Evolutionary conservation across 2,329 filamentous ascomycete genomes (phyloP).

Genomic region (Ceratocystis cacaofunesta): DNA sequence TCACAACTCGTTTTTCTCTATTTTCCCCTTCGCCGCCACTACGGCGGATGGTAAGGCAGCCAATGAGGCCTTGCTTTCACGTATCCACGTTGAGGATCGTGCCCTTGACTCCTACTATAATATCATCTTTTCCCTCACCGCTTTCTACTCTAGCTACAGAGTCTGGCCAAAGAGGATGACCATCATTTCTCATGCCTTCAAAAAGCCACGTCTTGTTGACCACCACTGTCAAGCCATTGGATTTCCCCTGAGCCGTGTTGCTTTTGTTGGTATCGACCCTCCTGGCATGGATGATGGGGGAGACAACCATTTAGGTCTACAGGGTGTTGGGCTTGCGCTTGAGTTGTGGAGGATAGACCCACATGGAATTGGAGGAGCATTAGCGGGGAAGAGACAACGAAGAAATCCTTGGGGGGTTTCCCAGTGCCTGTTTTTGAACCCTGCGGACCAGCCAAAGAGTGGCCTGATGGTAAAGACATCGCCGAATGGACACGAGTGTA

Average conservation of each 20-base stretch:
- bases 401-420: slow-evolving; percentile 35
- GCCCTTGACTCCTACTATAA: slow-evolving; percentile 82
- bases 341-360: slow-evolving; percentile 38
- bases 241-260: slow-evolving; percentile 32
- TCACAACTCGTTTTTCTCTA: slow-evolving; percentile 33
- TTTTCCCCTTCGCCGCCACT: slow-evolving; percentile 21
- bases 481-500: slow-evolving; percentile 26
- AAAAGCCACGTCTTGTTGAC: slow-evolving; percentile 45
- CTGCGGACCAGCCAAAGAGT: slow-evolving; percentile 25
- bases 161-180: slow-evolving; percentile 44
- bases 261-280: slow-evolving; percentile 51
- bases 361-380: slow-evolving; percentile 32
- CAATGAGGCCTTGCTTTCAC: slow-evolving; percentile 18
- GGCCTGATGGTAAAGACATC: slow-evolving; percentile 26
- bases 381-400: slow-evolving; percentile 33
- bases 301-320: slow-evolving; percentile 25
- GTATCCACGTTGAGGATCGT: slow-evolving; percentile 47
- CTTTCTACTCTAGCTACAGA: slow-evolving; percentile 29
- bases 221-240: slow-evolving; percentile 50
- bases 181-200: slow-evolving; percentile 57
- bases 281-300: slow-evolving; percentile 27
- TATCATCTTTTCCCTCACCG: slow-evolving; percentile 54
- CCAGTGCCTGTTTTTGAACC: slow-evolving; percentile 31
- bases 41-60: background rate
- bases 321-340: slow-evolving; percentile 31